phyloP scores from a whole-genome alignment of 495 filamentous ascomycete genomes.

The Terfezia boudieri region DNA sequence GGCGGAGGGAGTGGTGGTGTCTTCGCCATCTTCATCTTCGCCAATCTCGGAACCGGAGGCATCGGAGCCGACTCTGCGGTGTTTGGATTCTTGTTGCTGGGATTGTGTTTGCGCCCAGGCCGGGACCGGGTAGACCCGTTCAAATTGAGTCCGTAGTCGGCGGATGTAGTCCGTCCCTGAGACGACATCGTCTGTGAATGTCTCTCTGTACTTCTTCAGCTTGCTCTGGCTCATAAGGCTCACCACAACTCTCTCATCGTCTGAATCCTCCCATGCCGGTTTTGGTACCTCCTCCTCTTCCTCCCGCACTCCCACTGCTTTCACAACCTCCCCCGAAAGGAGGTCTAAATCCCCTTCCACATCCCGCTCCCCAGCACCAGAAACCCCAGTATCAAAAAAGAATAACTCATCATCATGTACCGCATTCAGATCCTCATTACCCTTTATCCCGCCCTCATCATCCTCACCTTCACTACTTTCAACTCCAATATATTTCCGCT shows the following conservation, averaged over 20 bases:
- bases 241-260: slow-evolving; percentile 68
- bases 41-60: slow-evolving; percentile 21
- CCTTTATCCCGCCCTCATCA: background rate
- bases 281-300: slow-evolving; percentile 21
- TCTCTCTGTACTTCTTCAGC: slow-evolving; percentile 56
- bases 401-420: slow-evolving; percentile 14
- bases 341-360: slow-evolving; percentile 25
- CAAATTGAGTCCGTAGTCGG: slow-evolving; percentile 52
- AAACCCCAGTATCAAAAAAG: background rate
- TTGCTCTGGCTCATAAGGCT: slow-evolving; percentile 52
- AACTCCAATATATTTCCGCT: slow-evolving; percentile 18
- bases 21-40: slow-evolving; percentile 25
- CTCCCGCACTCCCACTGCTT: slow-evolving; percentile 24
- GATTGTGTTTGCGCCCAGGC: slow-evolving; percentile 43
- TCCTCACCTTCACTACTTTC: background rate
- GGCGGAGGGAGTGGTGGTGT: slow-evolving; percentile 38
- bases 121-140: slow-evolving; percentile 55
- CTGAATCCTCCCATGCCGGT: slow-evolving; percentile 81
- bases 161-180: slow-evolving; percentile 65
- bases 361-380: background rate
- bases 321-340: slow-evolving; percentile 44
- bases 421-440: slow-evolving; percentile 8
- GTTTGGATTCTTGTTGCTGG: slow-evolving; percentile 23
- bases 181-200: slow-evolving; percentile 65
- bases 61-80: slow-evolving; percentile 30